These are phyloP conservation scores for Cladosporium velox DNA, from an alignment of 2,329 filamentous ascomycete genomes.

Conservation along the genomic window DNA sequence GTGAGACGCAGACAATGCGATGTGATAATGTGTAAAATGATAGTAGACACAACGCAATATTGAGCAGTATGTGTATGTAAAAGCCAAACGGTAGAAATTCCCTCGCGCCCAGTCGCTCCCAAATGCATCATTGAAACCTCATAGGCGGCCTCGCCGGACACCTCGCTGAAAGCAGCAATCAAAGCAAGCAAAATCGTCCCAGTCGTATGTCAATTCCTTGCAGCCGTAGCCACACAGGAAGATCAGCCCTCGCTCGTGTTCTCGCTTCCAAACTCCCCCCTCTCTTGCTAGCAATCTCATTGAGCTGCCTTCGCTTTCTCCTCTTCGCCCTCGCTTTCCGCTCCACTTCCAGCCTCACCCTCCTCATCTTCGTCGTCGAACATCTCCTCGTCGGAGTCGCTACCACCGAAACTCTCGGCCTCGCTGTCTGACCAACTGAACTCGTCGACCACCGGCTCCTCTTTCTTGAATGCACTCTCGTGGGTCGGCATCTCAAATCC, in stretches of 20 bases:
- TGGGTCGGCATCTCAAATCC: slow-evolving; percentile 81
- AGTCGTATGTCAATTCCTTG: slow-evolving; percentile 18
- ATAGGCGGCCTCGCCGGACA: slow-evolving; percentile 24
- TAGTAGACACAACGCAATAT: not conserved
- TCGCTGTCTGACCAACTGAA: slow-evolving; percentile 67
- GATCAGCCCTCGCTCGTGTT: not conserved
- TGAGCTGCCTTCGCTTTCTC: slow-evolving; percentile 53
- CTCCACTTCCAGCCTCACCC: slow-evolving; percentile 52
- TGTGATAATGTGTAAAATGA: not conserved
- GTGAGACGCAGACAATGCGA: not conserved
- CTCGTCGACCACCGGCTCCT: slow-evolving; percentile 59
- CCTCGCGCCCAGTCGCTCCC: not conserved
- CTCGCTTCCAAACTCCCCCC: not conserved
- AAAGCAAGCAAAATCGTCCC: slow-evolving; percentile 21
- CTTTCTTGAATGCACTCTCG: slow-evolving; percentile 61
- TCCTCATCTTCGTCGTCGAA: slow-evolving; percentile 62
- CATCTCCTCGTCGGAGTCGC: slow-evolving; percentile 59
- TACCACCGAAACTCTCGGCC: slow-evolving; percentile 72
- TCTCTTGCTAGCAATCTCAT: not conserved
- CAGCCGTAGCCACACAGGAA: slow-evolving; percentile 21
- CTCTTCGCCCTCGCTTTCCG: slow-evolving; percentile 59
- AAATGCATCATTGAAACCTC: slow-evolving; percentile 10
- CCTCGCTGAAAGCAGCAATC: slow-evolving; percentile 31
- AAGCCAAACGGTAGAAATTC: not conserved
- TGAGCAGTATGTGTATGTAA: slow-evolving; percentile 4